These are phyloP conservation scores for Erythrobasidium hasegawianum DNA, from an alignment of 1,284 basidiomycete species.

Conservation along the genomic window DNA sequence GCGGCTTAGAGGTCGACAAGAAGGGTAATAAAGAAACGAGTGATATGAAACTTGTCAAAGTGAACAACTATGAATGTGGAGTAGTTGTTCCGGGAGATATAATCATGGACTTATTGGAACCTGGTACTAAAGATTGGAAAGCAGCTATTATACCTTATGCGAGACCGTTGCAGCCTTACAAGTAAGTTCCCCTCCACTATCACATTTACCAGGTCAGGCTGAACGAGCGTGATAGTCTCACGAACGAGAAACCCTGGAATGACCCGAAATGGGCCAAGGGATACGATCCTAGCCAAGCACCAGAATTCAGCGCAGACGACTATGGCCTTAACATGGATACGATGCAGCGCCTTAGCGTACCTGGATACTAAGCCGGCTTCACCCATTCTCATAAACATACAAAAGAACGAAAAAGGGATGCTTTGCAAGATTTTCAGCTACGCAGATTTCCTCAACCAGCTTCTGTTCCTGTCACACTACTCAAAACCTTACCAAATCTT, in stretches of 20 bases:
- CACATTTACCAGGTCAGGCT: background rate
- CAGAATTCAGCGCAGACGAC: background rate
- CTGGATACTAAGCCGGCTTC: too few relatives aligned
- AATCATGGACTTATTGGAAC: constrained; percentile 29
- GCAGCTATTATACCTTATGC: constrained; percentile 33
- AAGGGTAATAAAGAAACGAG: constrained; percentile 4
- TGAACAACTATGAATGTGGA: constrained; percentile 36
- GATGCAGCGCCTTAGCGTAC: too few relatives aligned
- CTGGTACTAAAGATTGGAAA: constrained; percentile 33
- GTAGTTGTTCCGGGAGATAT: constrained; percentile 30
- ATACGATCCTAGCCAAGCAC: background rate
- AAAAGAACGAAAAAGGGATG: too few relatives aligned
- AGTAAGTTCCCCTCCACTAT: background rate
- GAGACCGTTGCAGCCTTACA: constrained; percentile 28
- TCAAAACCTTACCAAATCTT: too few relatives aligned
- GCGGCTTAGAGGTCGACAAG: constrained; percentile 18
- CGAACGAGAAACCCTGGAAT: background rate
- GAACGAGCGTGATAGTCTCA: background rate
- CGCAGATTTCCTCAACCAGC: too few relatives aligned
- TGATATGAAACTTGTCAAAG: constrained; percentile 5
- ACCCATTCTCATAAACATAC: too few relatives aligned
- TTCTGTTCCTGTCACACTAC: too few relatives aligned
- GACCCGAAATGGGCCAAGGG: background rate
- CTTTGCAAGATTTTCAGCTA: too few relatives aligned
- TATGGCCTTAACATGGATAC: background rate